A percentile compares a stretch with the other conserved stretches of the same genome.
Evolutionary conservation across 140 eudicot species (phyloP).

Genomic region (Bidens hawaiensis): DNA sequence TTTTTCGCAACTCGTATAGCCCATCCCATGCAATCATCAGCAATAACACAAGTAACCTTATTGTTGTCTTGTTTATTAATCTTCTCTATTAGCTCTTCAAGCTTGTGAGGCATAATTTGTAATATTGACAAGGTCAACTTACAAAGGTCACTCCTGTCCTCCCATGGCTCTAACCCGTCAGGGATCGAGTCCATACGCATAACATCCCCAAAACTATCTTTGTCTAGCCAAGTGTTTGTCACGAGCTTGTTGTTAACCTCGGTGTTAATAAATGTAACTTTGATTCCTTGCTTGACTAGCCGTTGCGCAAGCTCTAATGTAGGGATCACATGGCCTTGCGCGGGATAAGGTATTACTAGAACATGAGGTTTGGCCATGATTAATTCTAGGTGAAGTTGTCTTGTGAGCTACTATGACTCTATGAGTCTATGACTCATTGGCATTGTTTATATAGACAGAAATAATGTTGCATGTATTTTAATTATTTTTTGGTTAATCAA

Average conservation of each 20-base stretch:
- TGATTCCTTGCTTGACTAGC: conserved; percentile 25
- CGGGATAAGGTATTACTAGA: conserved; percentile 36
- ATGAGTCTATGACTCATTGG: too few species aligned
- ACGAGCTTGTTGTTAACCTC: conserved; percentile 25
- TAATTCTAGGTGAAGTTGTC: too few species aligned
- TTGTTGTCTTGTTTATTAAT: conserved; percentile 11
- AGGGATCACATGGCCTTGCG: conserved; percentile 45
- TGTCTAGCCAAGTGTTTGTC: conserved; percentile 1
- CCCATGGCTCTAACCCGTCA: conserved; percentile 45
- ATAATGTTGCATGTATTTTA: too few species aligned
- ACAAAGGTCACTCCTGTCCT: conserved; percentile 34
- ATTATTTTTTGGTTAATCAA: too few species aligned
- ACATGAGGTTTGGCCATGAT: conserved; percentile 32
- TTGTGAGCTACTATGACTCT: too few species aligned
- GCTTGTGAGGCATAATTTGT: conserved; percentile 29
- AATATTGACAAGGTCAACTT: conserved; percentile 15
- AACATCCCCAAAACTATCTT: conserved; percentile 12
- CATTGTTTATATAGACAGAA: too few species aligned
- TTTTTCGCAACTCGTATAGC: conserved; percentile 33
- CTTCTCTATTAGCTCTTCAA: conserved; percentile 29
- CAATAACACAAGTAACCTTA: conserved; percentile 42
- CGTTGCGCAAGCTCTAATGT: conserved; percentile 31
- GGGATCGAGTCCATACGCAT: conserved; percentile 34
- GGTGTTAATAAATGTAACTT: conserved; percentile 35
- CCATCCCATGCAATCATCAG: conserved; percentile 48